A percentile compares a stretch with the other conserved stretches of the same genome.
These are phyloP conservation scores for Aspergillus novoparasiticus DNA, from an alignment of 2,329 filamentous ascomycete genomes.

Conservation along the genomic window DNA sequence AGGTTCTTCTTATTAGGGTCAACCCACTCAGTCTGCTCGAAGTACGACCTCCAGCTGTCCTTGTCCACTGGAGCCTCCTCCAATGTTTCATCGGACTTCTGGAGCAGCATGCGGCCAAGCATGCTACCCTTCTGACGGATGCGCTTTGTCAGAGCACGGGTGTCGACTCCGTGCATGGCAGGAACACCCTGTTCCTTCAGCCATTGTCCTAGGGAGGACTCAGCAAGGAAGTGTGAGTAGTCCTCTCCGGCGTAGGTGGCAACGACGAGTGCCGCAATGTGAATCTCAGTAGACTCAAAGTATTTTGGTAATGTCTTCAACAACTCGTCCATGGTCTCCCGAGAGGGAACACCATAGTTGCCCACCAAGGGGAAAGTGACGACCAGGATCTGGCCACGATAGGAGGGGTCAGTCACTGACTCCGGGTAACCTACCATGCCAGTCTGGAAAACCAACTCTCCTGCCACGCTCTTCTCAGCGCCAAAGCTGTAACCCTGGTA, in stretches of 20 bases:
- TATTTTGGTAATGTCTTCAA: constrained; percentile 84
- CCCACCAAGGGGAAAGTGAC: constrained; percentile 94
- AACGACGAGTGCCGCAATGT: constrained; percentile 87
- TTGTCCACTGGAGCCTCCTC: constrained; percentile 44
- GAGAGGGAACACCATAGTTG: constrained; percentile 94
- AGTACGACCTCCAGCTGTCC: constrained; percentile 59
- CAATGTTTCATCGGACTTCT: constrained; percentile 54
- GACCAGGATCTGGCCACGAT: constrained; percentile 92
- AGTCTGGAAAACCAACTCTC: constrained; percentile 98
- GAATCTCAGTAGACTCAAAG: constrained; percentile 91
- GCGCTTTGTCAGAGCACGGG: constrained; percentile 87
- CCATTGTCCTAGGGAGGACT: constrained; percentile 90
- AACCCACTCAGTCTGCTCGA: constrained; percentile 82
- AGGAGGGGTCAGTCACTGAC: constrained; percentile 85
- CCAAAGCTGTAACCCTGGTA: constrained; percentile 97
- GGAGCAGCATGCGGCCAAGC: constrained; percentile 84
- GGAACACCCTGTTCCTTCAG: constrained; percentile 94
- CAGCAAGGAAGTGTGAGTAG: constrained; percentile 90
- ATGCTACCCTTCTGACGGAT: constrained; percentile 95
- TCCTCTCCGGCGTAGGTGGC: constrained; percentile 93
- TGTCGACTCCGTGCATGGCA: constrained; percentile 94
- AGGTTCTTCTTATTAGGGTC: constrained; percentile 93
- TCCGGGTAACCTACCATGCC: constrained; percentile 99
- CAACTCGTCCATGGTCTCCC: constrained; percentile 81
- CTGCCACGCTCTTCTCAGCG: constrained; percentile 88